Evolutionary conservation across 106 monocot species (phyloP).

Genomic region (Dendrobium officinale): DNA sequence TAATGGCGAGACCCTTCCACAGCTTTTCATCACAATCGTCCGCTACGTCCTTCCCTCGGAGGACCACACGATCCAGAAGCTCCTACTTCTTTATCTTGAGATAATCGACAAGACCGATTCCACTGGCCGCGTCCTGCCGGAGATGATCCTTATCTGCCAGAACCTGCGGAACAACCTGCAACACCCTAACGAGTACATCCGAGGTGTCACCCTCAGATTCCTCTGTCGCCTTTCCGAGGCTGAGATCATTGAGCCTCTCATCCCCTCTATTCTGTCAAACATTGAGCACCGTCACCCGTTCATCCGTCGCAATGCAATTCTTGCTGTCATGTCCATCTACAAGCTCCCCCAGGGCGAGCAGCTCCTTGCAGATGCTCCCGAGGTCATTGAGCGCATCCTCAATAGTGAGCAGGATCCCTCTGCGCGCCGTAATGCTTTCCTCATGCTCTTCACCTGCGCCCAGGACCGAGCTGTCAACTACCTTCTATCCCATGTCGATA

Average conservation of each 20-base stretch:
- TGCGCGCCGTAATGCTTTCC: constrained; percentile 70
- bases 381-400: constrained; percentile 60
- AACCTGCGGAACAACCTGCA: constrained; percentile 72
- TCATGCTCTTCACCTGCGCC: constrained; percentile 79
- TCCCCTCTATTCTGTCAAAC: constrained; percentile 53
- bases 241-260: constrained; percentile 68
- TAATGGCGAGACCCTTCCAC: constrained; percentile 65
- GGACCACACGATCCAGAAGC: constrained; percentile 80
- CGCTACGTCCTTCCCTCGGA: constrained; percentile 78
- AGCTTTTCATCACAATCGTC: constrained; percentile 80
- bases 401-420: constrained; percentile 65
- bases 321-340: constrained; percentile 48
- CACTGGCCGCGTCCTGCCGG: constrained; percentile 59
- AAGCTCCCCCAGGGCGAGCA: constrained; percentile 61
- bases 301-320: constrained; percentile 42
- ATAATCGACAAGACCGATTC: constrained; percentile 74
- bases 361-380: constrained; percentile 61
- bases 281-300: constrained; percentile 64
- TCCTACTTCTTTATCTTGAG: constrained; percentile 69
- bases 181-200: constrained; percentile 76
- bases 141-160: constrained; percentile 85
- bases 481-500: constrained; percentile 53
- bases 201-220: constrained; percentile 72
- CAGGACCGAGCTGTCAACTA: constrained; percentile 78
- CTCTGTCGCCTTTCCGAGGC: constrained; percentile 58